Evolutionary conservation across 2,329 filamentous ascomycete species (phyloP).

Genomic region (Neofusicoccum sp.): DNA sequence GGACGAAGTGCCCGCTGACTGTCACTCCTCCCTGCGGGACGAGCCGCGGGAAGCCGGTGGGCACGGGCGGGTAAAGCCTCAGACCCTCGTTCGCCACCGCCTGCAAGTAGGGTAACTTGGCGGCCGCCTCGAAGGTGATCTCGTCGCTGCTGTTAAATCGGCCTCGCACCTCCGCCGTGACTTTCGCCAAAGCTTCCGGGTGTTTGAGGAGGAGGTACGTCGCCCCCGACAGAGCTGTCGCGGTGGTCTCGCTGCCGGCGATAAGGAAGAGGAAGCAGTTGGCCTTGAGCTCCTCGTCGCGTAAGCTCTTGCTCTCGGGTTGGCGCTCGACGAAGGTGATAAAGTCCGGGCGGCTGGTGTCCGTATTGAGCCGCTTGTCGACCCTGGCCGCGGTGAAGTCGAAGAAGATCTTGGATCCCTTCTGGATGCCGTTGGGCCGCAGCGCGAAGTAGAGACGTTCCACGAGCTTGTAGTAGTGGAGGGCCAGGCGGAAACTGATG

Average conservation of each 20-base stretch:
- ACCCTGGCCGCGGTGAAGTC: neutral
- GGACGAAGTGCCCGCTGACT: constrained; percentile 38
- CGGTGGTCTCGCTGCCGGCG: constrained; percentile 35
- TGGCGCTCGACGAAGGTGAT: neutral
- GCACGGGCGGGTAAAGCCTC: constrained; percentile 47
- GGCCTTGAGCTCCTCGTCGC: neutral
- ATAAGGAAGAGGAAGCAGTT: constrained; percentile 23
- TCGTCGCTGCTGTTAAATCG: constrained; percentile 30
- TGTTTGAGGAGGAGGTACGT: constrained; percentile 33
- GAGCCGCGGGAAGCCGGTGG: constrained; percentile 39
- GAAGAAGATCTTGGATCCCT: constrained; percentile 25
- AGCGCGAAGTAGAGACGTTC: constrained; percentile 32
- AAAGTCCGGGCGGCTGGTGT: neutral
- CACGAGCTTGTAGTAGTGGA: constrained; percentile 36
- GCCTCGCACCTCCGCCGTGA: constrained; percentile 29
- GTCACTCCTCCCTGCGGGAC: constrained; percentile 35
- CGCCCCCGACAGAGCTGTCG: constrained; percentile 32
- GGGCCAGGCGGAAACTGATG: constrained; percentile 20
- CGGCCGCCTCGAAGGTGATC: constrained; percentile 31
- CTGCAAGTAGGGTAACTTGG: constrained; percentile 39
- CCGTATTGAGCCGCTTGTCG: neutral
- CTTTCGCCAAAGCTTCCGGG: constrained; percentile 24
- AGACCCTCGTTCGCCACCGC: constrained; percentile 48
- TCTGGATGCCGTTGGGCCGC: constrained; percentile 24
- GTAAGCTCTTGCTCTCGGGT: neutral